Evolutionary conservation across 2,329 filamentous ascomycete genomes (phyloP).

Genomic region (Coniochaeta sp.): DNA sequence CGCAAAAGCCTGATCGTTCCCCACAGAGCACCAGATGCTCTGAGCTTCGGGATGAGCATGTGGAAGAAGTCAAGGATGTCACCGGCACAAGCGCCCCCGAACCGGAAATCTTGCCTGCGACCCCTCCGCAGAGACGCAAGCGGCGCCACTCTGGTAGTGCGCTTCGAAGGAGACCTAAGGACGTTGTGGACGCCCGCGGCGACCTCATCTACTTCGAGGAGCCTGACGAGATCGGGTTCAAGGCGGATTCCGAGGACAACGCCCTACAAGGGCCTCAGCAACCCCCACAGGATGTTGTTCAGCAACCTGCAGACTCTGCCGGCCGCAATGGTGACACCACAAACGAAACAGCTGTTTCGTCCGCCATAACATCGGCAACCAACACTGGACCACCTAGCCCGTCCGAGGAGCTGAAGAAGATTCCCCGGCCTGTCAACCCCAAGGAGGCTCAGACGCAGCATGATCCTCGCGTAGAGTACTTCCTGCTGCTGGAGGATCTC

Average conservation of each 20-base stretch:
- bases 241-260: conserved; percentile 43
- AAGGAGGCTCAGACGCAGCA: conserved; percentile 65
- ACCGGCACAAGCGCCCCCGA: conserved; percentile 61
- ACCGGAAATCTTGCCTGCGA: conserved; percentile 44
- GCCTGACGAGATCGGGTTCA: conserved; percentile 76
- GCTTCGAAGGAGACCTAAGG: conserved; percentile 64
- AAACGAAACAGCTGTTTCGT: conserved; percentile 14
- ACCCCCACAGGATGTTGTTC: neutral
- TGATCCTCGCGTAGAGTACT: conserved; percentile 75
- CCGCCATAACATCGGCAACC: conserved; percentile 25
- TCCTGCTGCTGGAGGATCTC: conserved; percentile 86
- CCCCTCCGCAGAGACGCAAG: conserved; percentile 40
- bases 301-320: neutral
- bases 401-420: conserved; percentile 30
- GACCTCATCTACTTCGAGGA: conserved; percentile 87
- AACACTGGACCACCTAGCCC: conserved; percentile 31
- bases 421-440: conserved; percentile 62
- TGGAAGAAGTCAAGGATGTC: conserved; percentile 41
- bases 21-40: conserved; percentile 8
- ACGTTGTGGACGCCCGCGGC: conserved; percentile 65
- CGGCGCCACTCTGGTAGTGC: conserved; percentile 85
- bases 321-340: neutral
- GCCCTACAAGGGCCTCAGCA: neutral
- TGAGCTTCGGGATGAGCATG: conserved; percentile 22
- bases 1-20: neutral